Conservation (phyloP, 2,329 filamentous ascomycete species). For the Aspergillus texensis region DNA sequence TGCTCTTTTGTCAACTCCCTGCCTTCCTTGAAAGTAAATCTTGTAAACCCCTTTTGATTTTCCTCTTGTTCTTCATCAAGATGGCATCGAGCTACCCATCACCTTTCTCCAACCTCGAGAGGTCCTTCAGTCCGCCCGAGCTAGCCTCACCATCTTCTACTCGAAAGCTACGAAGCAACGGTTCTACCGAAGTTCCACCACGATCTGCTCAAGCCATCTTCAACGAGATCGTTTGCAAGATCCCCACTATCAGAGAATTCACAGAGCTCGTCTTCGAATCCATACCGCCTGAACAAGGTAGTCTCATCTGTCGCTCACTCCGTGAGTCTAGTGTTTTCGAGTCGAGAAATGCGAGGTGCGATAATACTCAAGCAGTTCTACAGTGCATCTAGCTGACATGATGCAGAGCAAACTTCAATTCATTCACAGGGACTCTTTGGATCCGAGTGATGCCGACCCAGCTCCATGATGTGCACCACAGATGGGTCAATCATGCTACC, state of each 20-base stretch:
- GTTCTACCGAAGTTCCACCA: background rate
- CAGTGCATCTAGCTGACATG: background rate
- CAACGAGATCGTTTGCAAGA: background rate
- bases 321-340: background rate
- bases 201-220: background rate
- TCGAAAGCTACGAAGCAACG: background rate
- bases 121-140: too few relatives aligned
- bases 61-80: background rate
- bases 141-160: background rate
- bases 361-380: background rate
- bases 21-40: too few relatives aligned
- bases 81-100: background rate
- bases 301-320: background rate
- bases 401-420: background rate
- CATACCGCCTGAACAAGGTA: background rate
- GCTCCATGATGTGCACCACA: background rate
- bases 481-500: background rate
- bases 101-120: background rate
- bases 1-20: too few relatives aligned
- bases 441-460: background rate
- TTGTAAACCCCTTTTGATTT: accelerated
- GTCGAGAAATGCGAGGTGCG: background rate
- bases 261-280: background rate
- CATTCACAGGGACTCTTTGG: background rate
- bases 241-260: background rate